Conservation (phyloP, 495 filamentous ascomycete genomes). For the Margaritispora aquatica region DNA sequence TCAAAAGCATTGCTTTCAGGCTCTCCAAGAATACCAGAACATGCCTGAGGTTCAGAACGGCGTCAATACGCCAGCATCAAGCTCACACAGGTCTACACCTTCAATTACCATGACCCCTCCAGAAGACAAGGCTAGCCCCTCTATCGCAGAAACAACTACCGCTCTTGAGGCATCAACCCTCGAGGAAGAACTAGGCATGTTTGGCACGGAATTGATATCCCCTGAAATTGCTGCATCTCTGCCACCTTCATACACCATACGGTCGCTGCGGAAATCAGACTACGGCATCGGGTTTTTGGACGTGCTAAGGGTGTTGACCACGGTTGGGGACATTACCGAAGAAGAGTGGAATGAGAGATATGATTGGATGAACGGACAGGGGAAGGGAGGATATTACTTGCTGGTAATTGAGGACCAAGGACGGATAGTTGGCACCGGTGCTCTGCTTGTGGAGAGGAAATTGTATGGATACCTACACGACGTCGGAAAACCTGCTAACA, state of each 20-base stretch:
- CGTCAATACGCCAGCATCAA: not conserved
- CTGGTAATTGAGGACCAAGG: conserved; percentile 71
- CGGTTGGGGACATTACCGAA: conserved; percentile 80
- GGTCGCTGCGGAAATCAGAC: conserved; percentile 72
- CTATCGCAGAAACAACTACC: conserved; percentile 28
- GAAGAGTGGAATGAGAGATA: conserved; percentile 72
- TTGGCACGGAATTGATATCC: conserved; percentile 71
- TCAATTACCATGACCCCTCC: not conserved
- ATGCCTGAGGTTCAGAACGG: not conserved
- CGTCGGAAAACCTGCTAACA: not conserved
- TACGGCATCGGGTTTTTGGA: conserved; percentile 78
- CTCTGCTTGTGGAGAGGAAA: conserved; percentile 79
- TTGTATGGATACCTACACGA: conserved; percentile 49
- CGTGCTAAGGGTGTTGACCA: conserved; percentile 84
- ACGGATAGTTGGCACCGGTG: conserved; percentile 79
- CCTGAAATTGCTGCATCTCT: conserved; percentile 62
- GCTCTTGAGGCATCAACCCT: not conserved
- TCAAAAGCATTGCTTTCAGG: too few species aligned
- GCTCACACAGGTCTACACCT: not conserved
- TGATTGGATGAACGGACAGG: conserved; percentile 70
- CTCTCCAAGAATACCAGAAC: not conserved
- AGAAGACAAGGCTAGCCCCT: not conserved
- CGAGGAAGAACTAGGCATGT: conserved; percentile 57
- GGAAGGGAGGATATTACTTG: conserved; percentile 75
- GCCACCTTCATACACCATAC: conserved; percentile 75